These are phyloP conservation scores for Coemansia sp. DNA, from an alignment of 192 early-diverging fungal species.

Conservation along the genomic window DNA sequence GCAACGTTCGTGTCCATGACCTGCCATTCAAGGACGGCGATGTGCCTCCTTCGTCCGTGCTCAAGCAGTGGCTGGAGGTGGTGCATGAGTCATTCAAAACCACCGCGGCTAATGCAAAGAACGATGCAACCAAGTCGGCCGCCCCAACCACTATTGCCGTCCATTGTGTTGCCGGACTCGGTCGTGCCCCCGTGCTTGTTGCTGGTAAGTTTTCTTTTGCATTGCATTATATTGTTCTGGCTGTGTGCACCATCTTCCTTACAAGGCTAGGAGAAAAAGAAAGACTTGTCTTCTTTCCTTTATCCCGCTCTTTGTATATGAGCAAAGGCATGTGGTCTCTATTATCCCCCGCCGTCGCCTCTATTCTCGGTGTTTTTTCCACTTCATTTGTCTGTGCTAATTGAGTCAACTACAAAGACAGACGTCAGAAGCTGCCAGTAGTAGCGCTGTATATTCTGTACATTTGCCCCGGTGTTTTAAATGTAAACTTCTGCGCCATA, in stretches of 20 bases:
- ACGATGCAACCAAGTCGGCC: slow-evolving; percentile 6
- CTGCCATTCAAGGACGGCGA: slow-evolving; percentile 90
- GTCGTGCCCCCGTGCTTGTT: slow-evolving; percentile 91
- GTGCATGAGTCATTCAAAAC: slow-evolving; percentile 58
- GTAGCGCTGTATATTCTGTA: neutral
- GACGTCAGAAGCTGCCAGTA: too few species aligned
- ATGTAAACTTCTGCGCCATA: neutral
- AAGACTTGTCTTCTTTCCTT: too few species aligned
- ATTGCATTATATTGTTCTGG: too few species aligned
- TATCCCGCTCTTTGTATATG: too few species aligned
- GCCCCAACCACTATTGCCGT: slow-evolving; percentile 75
- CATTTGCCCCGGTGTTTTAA: neutral
- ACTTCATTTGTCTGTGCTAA: neutral
- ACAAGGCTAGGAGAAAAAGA: too few species aligned
- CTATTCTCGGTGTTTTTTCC: neutral
- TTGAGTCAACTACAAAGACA: neutral
- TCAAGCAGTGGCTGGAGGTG: slow-evolving; percentile 66
- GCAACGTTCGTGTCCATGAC: slow-evolving; percentile 81
- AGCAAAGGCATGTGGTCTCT: too few species aligned
- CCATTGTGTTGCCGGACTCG: slow-evolving; percentile 95
- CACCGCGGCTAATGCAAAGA: slow-evolving; percentile 14
- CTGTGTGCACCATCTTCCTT: too few species aligned
- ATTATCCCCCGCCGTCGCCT: neutral
- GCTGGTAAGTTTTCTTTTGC: slow-evolving; percentile 45
- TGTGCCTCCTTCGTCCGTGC: slow-evolving; percentile 60